Percentiles rank a stretch among this genome's conserved stretches.
These are phyloP conservation scores for Globisporangium cystogenes DNA, from an alignment of 352 stramenopile genomes.

Conservation along the genomic window DNA sequence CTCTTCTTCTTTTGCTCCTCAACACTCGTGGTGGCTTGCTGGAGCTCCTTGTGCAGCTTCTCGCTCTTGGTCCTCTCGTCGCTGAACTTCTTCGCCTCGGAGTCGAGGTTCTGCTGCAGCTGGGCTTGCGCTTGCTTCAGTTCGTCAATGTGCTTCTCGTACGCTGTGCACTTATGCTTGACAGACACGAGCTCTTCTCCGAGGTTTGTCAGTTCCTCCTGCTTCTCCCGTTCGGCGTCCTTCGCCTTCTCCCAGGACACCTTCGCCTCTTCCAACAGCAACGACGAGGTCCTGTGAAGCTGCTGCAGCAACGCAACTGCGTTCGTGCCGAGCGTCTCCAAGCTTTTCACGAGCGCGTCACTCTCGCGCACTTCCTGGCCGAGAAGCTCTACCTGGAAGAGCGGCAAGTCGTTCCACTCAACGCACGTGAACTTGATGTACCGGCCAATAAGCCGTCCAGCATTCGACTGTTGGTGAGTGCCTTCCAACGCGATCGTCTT, in stretches of 20 bases:
- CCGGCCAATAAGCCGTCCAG: slow-evolving; percentile 23
- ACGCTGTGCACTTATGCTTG: slow-evolving; percentile 37
- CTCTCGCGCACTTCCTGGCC: slow-evolving; percentile 54
- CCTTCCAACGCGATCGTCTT: slow-evolving; percentile 27
- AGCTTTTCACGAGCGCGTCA: slow-evolving; percentile 30
- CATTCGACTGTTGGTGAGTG: slow-evolving; percentile 6
- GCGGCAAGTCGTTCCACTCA: slow-evolving; percentile 52
- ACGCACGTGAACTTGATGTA: slow-evolving; percentile 62
- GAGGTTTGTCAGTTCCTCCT: slow-evolving; percentile 69
- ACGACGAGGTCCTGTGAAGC: slow-evolving; percentile 33
- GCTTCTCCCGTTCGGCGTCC: slow-evolving; percentile 67
- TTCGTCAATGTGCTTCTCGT: slow-evolving; percentile 26
- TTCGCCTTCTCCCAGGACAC: slow-evolving; percentile 71
- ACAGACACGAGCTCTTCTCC: slow-evolving; percentile 58
- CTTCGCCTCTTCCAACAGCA: slow-evolving; percentile 70
- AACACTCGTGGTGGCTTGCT: slow-evolving; percentile 15
- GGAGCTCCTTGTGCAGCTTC: slow-evolving; percentile 41
- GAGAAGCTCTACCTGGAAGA: slow-evolving; percentile 66
- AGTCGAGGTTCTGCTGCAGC: slow-evolving; percentile 9
- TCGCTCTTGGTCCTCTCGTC: slow-evolving; percentile 29
- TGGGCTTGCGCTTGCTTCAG: slow-evolving; percentile 5
- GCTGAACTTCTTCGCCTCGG: slow-evolving; percentile 14
- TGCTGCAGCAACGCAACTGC: slow-evolving; percentile 43
- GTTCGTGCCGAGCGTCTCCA: slow-evolving; percentile 33
- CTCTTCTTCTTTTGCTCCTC: slow-evolving; percentile 50